Conservation (phyloP, 106 monocot genomes). For the Acorus gramineus region DNA sequence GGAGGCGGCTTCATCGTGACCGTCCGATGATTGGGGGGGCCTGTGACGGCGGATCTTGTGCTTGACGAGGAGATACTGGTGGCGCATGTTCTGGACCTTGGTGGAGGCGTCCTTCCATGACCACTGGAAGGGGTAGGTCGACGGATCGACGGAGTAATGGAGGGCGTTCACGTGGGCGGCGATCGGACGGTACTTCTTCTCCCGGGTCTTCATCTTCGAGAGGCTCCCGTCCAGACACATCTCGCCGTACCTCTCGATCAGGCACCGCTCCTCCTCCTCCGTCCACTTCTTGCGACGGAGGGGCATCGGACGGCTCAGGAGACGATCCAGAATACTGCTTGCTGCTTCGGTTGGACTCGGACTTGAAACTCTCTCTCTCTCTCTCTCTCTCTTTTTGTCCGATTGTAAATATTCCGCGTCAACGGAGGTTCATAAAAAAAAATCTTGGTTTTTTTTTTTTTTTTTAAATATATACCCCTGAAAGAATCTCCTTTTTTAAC, state of each 20-base stretch:
- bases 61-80: constrained; percentile 69
- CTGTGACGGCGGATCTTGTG: constrained; percentile 29
- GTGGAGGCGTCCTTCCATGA: constrained; percentile 64
- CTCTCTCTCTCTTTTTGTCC: too few species aligned
- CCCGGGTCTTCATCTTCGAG: constrained; percentile 32
- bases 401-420: too few species aligned
- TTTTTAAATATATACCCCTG: too few species aligned
- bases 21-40: background rate
- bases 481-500: too few species aligned
- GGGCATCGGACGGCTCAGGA: background rate
- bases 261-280: constrained; percentile 47
- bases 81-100: constrained; percentile 75
- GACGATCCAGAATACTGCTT: background rate
- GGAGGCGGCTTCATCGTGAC: background rate
- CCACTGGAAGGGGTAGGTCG: constrained; percentile 44
- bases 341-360: background rate
- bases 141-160: constrained; percentile 37
- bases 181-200: constrained; percentile 51
- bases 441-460: too few species aligned
- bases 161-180: constrained; percentile 45
- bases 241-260: constrained; percentile 48
- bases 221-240: constrained; percentile 26
- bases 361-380: too few species aligned
- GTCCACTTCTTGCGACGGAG: constrained; percentile 57
- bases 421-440: too few species aligned